Evolutionary conservation across 805 yeast genomes (phyloP), one percentile per base, ranked within the genome.

Genomic region (Teunomyces aglyptinius): DNA sequence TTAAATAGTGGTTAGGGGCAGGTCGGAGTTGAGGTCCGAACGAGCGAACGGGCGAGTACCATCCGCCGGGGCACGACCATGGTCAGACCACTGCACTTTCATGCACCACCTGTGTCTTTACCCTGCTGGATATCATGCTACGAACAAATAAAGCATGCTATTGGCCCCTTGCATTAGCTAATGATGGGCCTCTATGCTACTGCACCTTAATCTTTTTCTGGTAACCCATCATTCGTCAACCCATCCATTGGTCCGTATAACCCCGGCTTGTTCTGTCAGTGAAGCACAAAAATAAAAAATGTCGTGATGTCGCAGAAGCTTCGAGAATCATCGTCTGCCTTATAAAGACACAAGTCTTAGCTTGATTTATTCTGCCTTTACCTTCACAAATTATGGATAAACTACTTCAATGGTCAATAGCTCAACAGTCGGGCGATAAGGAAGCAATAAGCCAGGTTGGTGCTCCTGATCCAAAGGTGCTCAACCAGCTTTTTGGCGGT

Each of bases 381-480:
- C 18, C 28, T 19, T 18, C 39, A 18, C 43, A 53, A 31, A 31
- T 15, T 3, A 92, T 92, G 98, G 97, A 92, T 50, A 91, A 91
- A 65, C 67, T 92, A 50, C 67, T 92, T 52, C 88, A 90, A 56
- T 92, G 99, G 99, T 90, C 97, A 4, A 76, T 88, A 41, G 86
- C 91, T 35, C 81, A 86, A 61, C 77, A 89, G 48, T 76, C 85
- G 6, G 85, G 83, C 10, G 92, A 87, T 55, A 76, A 84, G 47
- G 88, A 81, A 44, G 86, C 89, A 1, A 76, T 76, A 43, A 77
- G 68, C 3, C 78, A 73, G 50, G 79, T 79, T 4, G 90, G 91
- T 1, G 70, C 75, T 7, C 89, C 90, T 15, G 96, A 90, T 63
- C 89, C 94, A n/a, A 80, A 86, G 57, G 69, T 84, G 48, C 68